Evolutionary conservation across 306 rosid genomes (phyloP), one percentile per base, ranked within the genome.

Genomic region (Lathyrus aphaca): DNA sequence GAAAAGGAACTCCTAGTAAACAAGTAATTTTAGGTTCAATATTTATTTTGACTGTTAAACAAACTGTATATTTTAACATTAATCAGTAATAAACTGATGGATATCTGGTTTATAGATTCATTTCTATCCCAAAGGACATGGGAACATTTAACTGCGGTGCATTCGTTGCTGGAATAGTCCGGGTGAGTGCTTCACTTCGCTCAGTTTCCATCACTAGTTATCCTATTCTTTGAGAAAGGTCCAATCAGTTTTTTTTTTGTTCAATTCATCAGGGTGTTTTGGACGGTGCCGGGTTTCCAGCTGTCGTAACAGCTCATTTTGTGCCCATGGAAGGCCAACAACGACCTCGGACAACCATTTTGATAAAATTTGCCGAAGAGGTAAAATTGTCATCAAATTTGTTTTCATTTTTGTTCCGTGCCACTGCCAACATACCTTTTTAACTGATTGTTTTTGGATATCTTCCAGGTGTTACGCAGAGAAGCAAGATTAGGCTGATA

Each of bases 311-410:
- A 11, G 98, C 99, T 50, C 99, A 94, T 77, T 94, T 94, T 79
- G 99, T 94, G 78, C 98, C 98, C 51, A 82, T 94, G 88, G 99
- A 94, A 71, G 99, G 96, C 60, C 99, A 87, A 78, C 99, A 88
- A 40, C 89, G 95, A 57, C 97, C 99, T 48, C 86, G 97, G 48
- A 94, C 99, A 30, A 94, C 99, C 67, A 94, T 94, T 82, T 86
- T 94, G 86, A 94, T 94, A 58, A 94, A 90, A 81, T 94, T 91
- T 56, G 81, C 83, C 23, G 97, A 90, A 79, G 96, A 93, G 98
- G 98, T 88, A 84, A 64, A 16, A n/a, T 5, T 62, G 63, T 27
- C 64, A 12, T 29, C 60, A 51, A 43, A 57, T 48, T 73, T 77
- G 18, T 45, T 64, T 48, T 69, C 69, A 18, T 53, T 69, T 15